Evolutionary conservation across 2,329 filamentous ascomycete species (phyloP), one percentile per base, ranked within the genome.

Genomic region (Alternaria triticina): DNA sequence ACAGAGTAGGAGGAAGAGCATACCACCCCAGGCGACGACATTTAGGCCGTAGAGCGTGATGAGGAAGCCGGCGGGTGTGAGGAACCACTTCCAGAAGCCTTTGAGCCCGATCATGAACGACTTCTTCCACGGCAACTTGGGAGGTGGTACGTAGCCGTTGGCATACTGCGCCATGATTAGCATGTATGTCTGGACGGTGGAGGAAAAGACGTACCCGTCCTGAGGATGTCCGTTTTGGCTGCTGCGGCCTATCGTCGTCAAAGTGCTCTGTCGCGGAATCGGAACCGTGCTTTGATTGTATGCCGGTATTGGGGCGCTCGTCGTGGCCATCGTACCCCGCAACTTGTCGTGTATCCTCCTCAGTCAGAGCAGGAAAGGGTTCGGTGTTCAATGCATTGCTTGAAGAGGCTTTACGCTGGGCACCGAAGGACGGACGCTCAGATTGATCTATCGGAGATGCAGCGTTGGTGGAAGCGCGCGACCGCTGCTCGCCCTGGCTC

Each of bases 1-100:
- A 82, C 90, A 91, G 25, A 97, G 87, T 3, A 97, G 84, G 17
- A 97, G 83, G 80, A 97, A 96, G 33, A 97, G 85, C 93, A 97
- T 97, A 61, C 91, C 93, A 55, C 93, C 93, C 93, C 93, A 97
- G 0, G 91, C 94, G 10, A 97, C 88, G 20, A 97, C 87, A 67
- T 95, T 94, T 61, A 96, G 85, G 12, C 90, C 89, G 79, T 96
- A 97, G 6, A 97, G 78, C 3, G 89, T 91, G 44, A 95, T 87
- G 57, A 92, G 82, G 76, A 96, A 93, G 3, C 93, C 93, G 58
- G 91, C 79, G 0, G 91, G 91, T 0, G 92, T 96, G 40, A 87
- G 82, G 71, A 91, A 87, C 82, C 93, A 97, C 56, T 87, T 86
- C 88, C 88, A 90, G 74, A 91, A 92, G 0, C 87, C 85, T 27